Conservation (phyloP, 352 stramenopile species). For the Phytopythium mirpurense region DNA sequence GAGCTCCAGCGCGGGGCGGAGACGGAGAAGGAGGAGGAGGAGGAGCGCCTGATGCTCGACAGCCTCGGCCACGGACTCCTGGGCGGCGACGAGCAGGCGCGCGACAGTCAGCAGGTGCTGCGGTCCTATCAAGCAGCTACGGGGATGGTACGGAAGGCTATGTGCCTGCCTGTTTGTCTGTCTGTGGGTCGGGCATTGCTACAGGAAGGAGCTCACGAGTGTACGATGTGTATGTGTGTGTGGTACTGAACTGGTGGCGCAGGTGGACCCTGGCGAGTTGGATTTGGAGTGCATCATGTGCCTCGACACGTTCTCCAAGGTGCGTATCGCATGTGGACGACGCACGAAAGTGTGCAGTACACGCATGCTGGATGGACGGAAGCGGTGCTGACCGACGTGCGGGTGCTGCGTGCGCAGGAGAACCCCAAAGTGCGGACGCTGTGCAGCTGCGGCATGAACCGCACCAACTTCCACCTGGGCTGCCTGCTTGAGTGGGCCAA, state of each 20-base stretch:
- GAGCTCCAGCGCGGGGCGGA: slow-evolving; percentile 5
- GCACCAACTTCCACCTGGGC: slow-evolving; percentile 87
- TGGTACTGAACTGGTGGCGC: background rate
- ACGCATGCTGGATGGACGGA: no score
- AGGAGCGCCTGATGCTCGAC: slow-evolving; percentile 18
- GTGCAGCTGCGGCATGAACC: slow-evolving; percentile 87
- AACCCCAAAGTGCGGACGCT: slow-evolving; percentile 83
- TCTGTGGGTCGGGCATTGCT: no score
- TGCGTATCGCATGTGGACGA: slow-evolving; percentile 13
- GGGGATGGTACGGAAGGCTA: slow-evolving; percentile 43
- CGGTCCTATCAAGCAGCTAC: slow-evolving; percentile 66
- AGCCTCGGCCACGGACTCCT: slow-evolving; percentile 19
- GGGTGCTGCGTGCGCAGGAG: slow-evolving; percentile 13
- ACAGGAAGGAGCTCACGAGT: background rate
- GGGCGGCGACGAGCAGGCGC: slow-evolving; percentile 11
- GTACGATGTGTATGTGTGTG: background rate
- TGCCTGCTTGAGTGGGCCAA: slow-evolving; percentile 87
- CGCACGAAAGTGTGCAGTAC: no score
- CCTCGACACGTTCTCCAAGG: slow-evolving; percentile 61
- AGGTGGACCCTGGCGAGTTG: slow-evolving; percentile 52
- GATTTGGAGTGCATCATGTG: slow-evolving; percentile 89
- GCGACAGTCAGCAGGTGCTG: slow-evolving; percentile 36
- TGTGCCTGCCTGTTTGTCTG: no score
- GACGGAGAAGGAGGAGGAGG: slow-evolving; percentile 16
- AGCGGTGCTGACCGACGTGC: slow-evolving; percentile 1